A percentile compares a stretch with the other conserved stretches of the same genome.
These are phyloP conservation scores for Neurospora sp. DNA, from an alignment of 495 filamentous ascomycete genomes.

Conservation along the genomic window DNA sequence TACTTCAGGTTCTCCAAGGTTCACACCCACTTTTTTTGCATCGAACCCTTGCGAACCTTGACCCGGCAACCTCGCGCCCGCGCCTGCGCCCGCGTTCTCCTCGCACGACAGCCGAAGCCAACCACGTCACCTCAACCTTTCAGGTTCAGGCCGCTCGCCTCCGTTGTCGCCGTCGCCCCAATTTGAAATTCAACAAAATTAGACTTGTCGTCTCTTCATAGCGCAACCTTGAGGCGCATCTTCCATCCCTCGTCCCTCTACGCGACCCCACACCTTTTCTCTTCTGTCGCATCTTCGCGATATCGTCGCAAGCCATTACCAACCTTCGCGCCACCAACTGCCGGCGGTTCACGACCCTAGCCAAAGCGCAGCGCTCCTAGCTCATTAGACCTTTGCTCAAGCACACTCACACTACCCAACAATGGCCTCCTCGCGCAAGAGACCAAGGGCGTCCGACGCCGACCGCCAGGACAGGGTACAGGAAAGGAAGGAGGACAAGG, in stretches of 20 bases:
- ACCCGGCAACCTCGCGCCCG: not conserved
- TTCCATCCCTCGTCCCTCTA: not conserved
- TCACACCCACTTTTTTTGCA: not conserved
- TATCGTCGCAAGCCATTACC: not conserved
- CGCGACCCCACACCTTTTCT: not conserved
- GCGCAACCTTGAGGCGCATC: not conserved
- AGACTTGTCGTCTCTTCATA: not conserved
- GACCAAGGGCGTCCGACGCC: constrained; percentile 28
- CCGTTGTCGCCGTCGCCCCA: not conserved
- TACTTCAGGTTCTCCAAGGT: not conserved
- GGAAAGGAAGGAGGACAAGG: constrained; percentile 7
- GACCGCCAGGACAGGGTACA: constrained; percentile 27
- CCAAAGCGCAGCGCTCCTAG: not conserved
- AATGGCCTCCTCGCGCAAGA: constrained; percentile 35
- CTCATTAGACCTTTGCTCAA: not conserved
- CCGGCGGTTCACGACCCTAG: not conserved
- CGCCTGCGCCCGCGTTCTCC: not conserved
- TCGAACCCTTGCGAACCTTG: not conserved
- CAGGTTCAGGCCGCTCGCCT: not conserved
- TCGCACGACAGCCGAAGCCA: not conserved
- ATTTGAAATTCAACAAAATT: not conserved
- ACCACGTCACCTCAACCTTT: not conserved
- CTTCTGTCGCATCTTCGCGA: not conserved
- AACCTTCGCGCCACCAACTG: not conserved
- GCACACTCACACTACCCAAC: not conserved